These are phyloP conservation scores for Cordyceps javanica DNA, from an alignment of 2,329 filamentous ascomycete genomes.

Conservation along the genomic window DNA sequence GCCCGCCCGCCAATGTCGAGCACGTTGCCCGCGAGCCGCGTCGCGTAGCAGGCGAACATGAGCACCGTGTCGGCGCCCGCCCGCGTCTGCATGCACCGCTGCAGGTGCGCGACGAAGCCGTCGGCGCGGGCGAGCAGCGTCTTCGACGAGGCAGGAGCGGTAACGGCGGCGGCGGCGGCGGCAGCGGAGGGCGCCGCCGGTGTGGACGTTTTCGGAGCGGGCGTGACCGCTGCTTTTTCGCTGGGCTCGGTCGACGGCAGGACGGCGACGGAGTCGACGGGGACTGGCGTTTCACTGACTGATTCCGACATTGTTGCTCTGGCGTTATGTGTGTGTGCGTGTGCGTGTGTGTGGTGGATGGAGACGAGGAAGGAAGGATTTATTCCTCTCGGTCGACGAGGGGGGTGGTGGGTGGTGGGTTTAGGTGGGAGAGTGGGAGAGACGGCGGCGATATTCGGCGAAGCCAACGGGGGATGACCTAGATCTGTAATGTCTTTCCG, in stretches of 20 bases:
- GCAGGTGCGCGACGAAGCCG: conserved; percentile 48
- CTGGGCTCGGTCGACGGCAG: conserved; percentile 15
- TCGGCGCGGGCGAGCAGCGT: conserved; percentile 38
- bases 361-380: background rate
- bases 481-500: background rate
- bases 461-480: background rate
- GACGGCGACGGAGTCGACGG: conserved; percentile 12
- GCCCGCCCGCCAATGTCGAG: conserved; percentile 50
- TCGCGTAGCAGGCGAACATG: conserved; percentile 61
- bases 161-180: conserved; percentile 13
- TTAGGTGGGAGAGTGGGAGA: too few species aligned
- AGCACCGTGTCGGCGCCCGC: conserved; percentile 64
- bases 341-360: background rate
- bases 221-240: background rate
- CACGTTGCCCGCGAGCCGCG: conserved; percentile 47
- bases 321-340: background rate
- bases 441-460: background rate
- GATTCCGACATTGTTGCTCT: background rate
- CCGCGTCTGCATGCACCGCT: conserved; percentile 61
- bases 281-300: background rate
- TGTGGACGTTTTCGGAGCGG: background rate
- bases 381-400: background rate
- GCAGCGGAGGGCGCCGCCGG: background rate
- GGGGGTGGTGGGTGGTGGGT: too few species aligned
- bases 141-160: background rate